Base-by-base conservation (phyloP, 331 rosid genomes). In the Rhamnella rubrinervis region DNA sequence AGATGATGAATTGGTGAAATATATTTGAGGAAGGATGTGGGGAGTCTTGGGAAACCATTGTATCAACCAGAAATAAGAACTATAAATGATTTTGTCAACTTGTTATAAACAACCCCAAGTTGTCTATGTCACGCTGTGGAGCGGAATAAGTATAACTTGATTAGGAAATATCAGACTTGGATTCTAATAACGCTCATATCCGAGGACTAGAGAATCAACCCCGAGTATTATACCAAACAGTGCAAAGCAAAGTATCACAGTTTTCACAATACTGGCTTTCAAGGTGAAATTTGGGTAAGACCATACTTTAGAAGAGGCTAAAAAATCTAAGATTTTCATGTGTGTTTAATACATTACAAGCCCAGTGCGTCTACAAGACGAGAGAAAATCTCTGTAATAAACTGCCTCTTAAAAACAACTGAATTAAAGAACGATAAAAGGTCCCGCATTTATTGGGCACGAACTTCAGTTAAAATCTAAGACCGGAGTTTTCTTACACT, bases 1-100 rank as follows among this genome's bases (percentile, higher is more conserved):
- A 89, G 84, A 85, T 69, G 11, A 78, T 77, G 79, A 80, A 76
- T 19, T 72, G 74, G 84, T 74, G 77, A 4, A 78, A 63, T 52
- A 52, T 78, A 37, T 63, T 73, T 39, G 83, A 71, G 63, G 75
- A 59, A 68, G 76, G 79, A 57, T 78, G 75, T 65, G 80, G 66
- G 6, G 87, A 83, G 67, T 83, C 83, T 44, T 67, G 81, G 57
- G 77, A 75, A 59, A 77, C 77, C 80, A 77, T 75, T 31, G 18
- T 35, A 26, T 21, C 25, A 28, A 59, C 65, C 59, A 47, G 69
- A 41, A 67, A 19, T 35, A 20, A 55, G 35, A 67, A 65, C 65
- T 40, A 49, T 53, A 37, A 18, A 67, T 44, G 56, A 46, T 17
- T 47, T 28, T 6, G 44, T 39, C 41, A 39, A 21, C 21, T 62